phyloP scores from a whole-genome alignment of 345 rosid genomes.

The Syzygium jambos region DNA sequence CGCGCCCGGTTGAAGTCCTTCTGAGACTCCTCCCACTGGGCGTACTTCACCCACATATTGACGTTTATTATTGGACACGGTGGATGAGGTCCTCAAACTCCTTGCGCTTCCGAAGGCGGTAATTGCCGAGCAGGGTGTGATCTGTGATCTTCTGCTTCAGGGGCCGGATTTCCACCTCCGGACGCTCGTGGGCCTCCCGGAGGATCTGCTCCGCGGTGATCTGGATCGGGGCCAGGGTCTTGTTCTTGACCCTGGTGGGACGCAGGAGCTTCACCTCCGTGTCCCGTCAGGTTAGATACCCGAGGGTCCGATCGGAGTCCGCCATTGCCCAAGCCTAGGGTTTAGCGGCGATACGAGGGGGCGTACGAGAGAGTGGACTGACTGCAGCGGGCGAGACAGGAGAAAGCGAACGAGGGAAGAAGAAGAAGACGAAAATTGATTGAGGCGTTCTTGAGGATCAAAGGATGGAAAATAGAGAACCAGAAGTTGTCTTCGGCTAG shows the following conservation, averaged over 20 bases:
- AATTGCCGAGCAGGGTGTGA: too few species aligned
- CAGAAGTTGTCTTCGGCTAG: too few species aligned
- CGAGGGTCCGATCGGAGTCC: constrained; percentile 61
- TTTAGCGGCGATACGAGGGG: background rate
- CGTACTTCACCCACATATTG: too few species aligned
- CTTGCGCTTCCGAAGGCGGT: too few species aligned
- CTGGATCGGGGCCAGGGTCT: constrained; percentile 77
- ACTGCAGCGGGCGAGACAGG: background rate
- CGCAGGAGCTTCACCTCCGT: constrained; percentile 84
- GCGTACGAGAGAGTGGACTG: background rate
- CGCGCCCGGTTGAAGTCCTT: too few species aligned
- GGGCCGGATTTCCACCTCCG: constrained; percentile 78
- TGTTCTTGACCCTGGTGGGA: constrained; percentile 84
- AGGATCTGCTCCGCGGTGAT: constrained; percentile 89
- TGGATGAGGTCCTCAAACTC: too few species aligned
- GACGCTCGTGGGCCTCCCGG: constrained; percentile 77
- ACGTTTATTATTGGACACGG: too few species aligned
- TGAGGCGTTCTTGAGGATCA: too few species aligned
- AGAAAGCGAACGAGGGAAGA: background rate
- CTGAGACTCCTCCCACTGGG: too few species aligned
- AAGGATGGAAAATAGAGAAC: too few species aligned
- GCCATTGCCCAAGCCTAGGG: constrained; percentile 14
- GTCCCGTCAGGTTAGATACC: constrained; percentile 72
- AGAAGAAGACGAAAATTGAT: background rate
- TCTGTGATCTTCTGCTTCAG: constrained; percentile 71